phyloP scores from a whole-genome alignment of 306 rosid genomes.

The Castanea crenata region DNA sequence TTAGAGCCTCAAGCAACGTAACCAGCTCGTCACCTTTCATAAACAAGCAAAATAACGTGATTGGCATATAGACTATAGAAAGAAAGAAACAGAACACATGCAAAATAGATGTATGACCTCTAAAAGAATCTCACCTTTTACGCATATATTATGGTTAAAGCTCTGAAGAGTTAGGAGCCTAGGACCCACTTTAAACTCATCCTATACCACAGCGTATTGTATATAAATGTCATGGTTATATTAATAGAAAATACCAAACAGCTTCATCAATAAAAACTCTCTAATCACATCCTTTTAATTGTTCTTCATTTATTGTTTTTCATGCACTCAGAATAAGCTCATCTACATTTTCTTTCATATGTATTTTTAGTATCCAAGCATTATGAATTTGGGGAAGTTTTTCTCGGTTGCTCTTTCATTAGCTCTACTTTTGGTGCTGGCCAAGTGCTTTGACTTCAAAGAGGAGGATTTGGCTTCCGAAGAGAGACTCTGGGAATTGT shows the following conservation, averaged over 20 bases:
- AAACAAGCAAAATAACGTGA: conserved; percentile 5
- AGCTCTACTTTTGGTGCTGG: conserved; percentile 25
- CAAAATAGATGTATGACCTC: background rate
- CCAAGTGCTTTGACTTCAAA: conserved; percentile 37
- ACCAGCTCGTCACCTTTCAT: conserved; percentile 18
- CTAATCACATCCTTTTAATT: background rate
- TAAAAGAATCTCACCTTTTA: conserved; percentile 1
- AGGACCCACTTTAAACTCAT: background rate
- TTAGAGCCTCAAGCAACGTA: background rate
- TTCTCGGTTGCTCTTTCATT: conserved; percentile 20
- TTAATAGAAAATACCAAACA: background rate
- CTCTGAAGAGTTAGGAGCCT: conserved; percentile 1
- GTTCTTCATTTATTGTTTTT: too few relatives aligned
- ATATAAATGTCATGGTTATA: conserved; percentile 3
- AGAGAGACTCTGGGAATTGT: conserved; percentile 36
- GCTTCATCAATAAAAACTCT: background rate
- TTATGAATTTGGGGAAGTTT: conserved; percentile 17
- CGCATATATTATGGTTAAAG: conserved; percentile 10
- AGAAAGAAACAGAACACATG: background rate
- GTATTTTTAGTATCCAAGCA: background rate
- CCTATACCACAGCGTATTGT: background rate
- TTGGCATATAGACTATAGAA: conserved; percentile 3
- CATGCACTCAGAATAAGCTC: background rate
- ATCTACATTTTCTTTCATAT: background rate
- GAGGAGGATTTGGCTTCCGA: conserved; percentile 47